A percentile compares a stretch with the other conserved stretches of the same genome.
Evolutionary conservation across 2,329 filamentous ascomycete species (phyloP).

Genomic region (Neocucurbitaria cava): DNA sequence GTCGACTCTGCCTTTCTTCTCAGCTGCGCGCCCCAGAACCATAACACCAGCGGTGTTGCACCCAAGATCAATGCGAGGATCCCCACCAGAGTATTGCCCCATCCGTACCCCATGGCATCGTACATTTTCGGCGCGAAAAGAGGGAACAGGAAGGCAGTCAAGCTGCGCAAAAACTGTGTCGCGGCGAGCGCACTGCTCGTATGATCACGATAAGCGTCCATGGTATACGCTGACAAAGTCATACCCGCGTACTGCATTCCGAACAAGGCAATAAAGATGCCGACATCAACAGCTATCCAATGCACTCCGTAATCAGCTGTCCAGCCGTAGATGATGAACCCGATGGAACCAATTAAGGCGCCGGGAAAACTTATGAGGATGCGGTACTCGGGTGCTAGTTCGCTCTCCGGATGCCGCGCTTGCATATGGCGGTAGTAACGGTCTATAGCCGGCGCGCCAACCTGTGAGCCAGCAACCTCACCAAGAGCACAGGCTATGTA

Average conservation of each 20-base stretch:
- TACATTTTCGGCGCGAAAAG: slow-evolving; percentile 48
- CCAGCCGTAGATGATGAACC: slow-evolving; percentile 38
- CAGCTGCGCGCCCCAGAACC: slow-evolving; percentile 52
- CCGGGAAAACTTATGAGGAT: slow-evolving; percentile 30
- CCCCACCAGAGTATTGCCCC: slow-evolving; percentile 43
- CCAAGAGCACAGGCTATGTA: slow-evolving; percentile 60
- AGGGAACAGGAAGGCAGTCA: slow-evolving; percentile 42
- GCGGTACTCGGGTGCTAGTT: slow-evolving; percentile 44
- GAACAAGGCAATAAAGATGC: slow-evolving; percentile 54
- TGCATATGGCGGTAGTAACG: slow-evolving; percentile 12
- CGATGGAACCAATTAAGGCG: slow-evolving; percentile 26
- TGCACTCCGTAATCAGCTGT: slow-evolving; percentile 27
- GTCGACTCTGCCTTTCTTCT: slow-evolving; percentile 13
- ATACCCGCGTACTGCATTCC: slow-evolving; percentile 43
- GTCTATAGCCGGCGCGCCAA: slow-evolving; percentile 19
- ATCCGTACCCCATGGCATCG: slow-evolving; percentile 45
- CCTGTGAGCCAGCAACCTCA: slow-evolving; percentile 66
- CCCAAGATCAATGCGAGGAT: slow-evolving; percentile 31
- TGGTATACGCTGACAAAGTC: slow-evolving; percentile 64
- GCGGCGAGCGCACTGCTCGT: slow-evolving; percentile 28
- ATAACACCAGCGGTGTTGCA: slow-evolving; percentile 53
- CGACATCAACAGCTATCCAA: slow-evolving; percentile 55
- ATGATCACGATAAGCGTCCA: slow-evolving; percentile 62
- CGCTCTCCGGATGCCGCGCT: slow-evolving; percentile 55
- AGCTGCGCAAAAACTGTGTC: slow-evolving; percentile 26